Conservation (phyloP, 2,329 filamentous ascomycete species). For the Colletotrichum musicola region DNA sequence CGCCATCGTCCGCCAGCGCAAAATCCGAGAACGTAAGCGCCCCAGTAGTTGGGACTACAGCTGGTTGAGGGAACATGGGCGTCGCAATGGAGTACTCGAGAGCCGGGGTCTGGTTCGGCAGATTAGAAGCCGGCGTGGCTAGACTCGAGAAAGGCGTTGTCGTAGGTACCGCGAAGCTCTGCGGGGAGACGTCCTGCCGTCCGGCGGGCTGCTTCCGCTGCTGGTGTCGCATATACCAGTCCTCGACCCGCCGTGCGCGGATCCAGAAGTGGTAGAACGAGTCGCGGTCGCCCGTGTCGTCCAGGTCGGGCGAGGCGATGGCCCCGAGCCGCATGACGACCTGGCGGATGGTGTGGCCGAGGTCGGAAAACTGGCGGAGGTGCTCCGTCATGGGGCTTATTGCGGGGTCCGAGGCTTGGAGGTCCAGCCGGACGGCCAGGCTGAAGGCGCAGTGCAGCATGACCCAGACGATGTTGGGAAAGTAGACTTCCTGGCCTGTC, state of each 20-base stretch:
- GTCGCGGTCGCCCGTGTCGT: constrained; percentile 39
- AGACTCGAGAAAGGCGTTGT: not conserved
- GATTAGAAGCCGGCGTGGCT: constrained; percentile 10
- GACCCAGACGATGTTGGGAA: constrained; percentile 49
- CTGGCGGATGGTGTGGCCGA: constrained; percentile 46
- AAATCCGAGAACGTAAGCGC: constrained; percentile 4
- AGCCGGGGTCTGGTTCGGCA: not conserved
- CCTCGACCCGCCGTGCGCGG: constrained; percentile 34
- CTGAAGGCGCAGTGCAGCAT: constrained; percentile 49
- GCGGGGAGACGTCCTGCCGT: constrained; percentile 5
- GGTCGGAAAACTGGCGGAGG: constrained; percentile 47
- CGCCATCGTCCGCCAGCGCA: not conserved
- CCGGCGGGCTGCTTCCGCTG: not conserved
- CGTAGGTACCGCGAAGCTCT: not conserved
- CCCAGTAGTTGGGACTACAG: not conserved
- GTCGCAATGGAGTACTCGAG: constrained; percentile 15
- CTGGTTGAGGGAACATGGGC: constrained; percentile 12
- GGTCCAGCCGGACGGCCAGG: constrained; percentile 46
- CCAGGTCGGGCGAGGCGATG: constrained; percentile 32
- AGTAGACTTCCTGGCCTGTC: constrained; percentile 44
- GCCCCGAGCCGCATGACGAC: constrained; percentile 46
- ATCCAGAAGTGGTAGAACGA: constrained; percentile 44
- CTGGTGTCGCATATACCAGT: constrained; percentile 29
- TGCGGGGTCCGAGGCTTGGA: constrained; percentile 44
- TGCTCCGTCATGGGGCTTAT: constrained; percentile 44